These are phyloP conservation scores for Dicorynia guianensis DNA, from an alignment of 306 rosid species.

Conservation along the genomic window DNA sequence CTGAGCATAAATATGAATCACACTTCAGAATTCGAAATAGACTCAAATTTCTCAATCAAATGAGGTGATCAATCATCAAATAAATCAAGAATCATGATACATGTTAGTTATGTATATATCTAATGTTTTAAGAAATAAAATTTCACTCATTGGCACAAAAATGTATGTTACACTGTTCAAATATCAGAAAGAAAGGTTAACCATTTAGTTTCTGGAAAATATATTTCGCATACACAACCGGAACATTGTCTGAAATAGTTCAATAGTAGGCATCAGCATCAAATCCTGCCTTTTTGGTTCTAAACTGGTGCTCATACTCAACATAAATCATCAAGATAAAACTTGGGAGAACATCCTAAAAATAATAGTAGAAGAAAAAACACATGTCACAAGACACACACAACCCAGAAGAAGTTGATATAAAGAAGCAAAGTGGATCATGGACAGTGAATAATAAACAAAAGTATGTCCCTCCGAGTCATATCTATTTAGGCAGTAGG, in stretches of 20 bases:
- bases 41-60: no score
- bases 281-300: background rate
- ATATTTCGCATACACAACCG: background rate
- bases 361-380: background rate
- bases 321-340: background rate
- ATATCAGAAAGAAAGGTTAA: no score
- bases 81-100: no score
- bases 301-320: background rate
- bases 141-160: no score
- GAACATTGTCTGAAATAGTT: background rate
- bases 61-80: no score
- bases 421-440: background rate
- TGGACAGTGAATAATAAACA: conserved; percentile 11
- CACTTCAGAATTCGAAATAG: no score
- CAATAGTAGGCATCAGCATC: background rate
- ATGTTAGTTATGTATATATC: no score
- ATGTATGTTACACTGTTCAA: no score
- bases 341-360: no score
- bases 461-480: background rate
- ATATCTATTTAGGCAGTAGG: conserved; percentile 5
- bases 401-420: background rate
- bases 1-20: no score
- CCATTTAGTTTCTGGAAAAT: no score
- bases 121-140: no score
- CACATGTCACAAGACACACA: background rate